Evolutionary conservation across 768 basidiomycete species (phyloP).

Genomic region (Leccinellum albellum): DNA sequence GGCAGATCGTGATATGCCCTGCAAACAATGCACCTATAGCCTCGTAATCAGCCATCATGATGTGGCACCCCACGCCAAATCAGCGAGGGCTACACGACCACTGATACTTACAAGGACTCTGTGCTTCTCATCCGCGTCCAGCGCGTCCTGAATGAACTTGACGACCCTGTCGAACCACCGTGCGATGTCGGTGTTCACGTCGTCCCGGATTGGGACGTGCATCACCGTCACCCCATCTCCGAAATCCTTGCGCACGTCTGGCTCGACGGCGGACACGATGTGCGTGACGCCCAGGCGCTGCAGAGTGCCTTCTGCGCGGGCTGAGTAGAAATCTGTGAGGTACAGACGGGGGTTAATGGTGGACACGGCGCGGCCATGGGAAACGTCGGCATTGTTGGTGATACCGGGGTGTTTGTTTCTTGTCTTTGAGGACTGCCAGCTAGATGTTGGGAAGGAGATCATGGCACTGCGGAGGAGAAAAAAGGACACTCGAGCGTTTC

Average conservation of each 20-base stretch:
- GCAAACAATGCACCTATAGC: constrained; percentile 68
- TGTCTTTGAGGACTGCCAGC: constrained; percentile 28
- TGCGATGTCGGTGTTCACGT: constrained; percentile 38
- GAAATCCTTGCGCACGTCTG: constrained; percentile 25
- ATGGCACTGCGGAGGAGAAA: constrained; percentile 12
- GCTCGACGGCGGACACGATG: constrained; percentile 62
- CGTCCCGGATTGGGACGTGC: constrained; percentile 51
- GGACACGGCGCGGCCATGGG: constrained; percentile 22
- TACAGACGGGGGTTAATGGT: constrained; percentile 50
- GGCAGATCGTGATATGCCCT: constrained; percentile 72
- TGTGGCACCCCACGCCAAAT: not conserved
- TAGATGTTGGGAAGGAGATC: constrained; percentile 31
- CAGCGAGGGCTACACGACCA: not conserved
- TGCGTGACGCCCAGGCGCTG: constrained; percentile 65
- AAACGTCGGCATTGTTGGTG: not conserved
- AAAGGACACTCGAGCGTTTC: not conserved
- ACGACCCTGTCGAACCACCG: constrained; percentile 47
- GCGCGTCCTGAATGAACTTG: constrained; percentile 48
- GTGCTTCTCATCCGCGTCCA: constrained; percentile 40
- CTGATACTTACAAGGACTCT: constrained; percentile 46
- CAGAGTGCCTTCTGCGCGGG: constrained; percentile 47
- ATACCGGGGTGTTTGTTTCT: constrained; percentile 12
- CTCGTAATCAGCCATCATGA: not conserved
- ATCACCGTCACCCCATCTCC: constrained; percentile 39
- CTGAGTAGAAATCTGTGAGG: constrained; percentile 60